phyloP scores from a whole-genome alignment of 257 asterid genomes.

The Salvia rosmarinus region DNA sequence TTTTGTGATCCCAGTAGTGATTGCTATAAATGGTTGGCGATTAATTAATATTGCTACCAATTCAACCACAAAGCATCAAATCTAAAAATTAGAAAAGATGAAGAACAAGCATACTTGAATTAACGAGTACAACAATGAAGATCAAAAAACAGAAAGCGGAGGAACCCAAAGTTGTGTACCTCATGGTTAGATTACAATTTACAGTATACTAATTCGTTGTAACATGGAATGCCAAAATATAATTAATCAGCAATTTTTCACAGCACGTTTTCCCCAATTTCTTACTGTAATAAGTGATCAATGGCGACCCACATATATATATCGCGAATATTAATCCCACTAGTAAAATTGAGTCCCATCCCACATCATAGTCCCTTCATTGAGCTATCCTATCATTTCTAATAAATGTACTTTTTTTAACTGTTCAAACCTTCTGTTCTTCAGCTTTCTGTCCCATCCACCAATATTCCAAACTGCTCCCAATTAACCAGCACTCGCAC shows the following conservation, averaged over 20 bases:
- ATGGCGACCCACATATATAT: background rate
- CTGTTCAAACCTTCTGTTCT: conserved; percentile 82
- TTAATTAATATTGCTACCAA: too few species aligned
- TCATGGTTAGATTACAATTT: conserved; percentile 9
- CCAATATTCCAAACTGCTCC: conserved; percentile 58
- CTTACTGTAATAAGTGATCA: conserved; percentile 13
- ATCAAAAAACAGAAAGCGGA: conserved; percentile 46
- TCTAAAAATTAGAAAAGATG: background rate
- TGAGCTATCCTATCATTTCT: conserved; percentile 68
- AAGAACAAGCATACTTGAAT: background rate
- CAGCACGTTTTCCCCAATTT: conserved; percentile 4
- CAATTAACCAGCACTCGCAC: conserved; percentile 40
- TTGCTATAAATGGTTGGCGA: too few species aligned
- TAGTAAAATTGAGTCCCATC: conserved; percentile 51
- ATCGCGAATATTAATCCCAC: conserved; percentile 39
- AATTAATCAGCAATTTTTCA: background rate
- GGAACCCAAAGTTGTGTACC: conserved; percentile 43
- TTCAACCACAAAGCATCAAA: too few species aligned
- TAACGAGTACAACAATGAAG: background rate
- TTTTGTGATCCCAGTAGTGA: too few species aligned
- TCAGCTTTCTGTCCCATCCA: conserved; percentile 86
- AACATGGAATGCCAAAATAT: background rate
- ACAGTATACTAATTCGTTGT: conserved; percentile 1
- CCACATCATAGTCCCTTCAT: conserved; percentile 51
- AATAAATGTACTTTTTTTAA: conserved; percentile 44